Evolutionary conservation across 2,329 filamentous ascomycete genomes (phyloP).

Genomic region (Colletotrichum australisinense): DNA sequence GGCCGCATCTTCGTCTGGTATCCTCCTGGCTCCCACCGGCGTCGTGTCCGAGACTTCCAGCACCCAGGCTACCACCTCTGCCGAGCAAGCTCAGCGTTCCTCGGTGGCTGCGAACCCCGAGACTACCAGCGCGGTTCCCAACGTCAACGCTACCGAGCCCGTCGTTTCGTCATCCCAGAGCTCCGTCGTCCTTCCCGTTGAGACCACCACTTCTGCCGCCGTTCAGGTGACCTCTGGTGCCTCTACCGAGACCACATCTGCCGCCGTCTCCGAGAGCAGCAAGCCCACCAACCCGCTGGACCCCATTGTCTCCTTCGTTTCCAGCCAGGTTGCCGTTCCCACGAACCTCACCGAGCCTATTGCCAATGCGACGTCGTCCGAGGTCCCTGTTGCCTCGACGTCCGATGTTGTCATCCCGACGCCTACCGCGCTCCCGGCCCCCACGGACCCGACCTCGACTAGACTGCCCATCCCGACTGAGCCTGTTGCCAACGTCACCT

Average conservation of each 20-base stretch:
- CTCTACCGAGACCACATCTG: conserved; percentile 3
- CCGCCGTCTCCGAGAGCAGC: conserved; percentile 8
- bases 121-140: conserved; percentile 9
- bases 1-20: conserved; percentile 36
- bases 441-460: conserved; percentile 30
- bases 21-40: conserved; percentile 47
- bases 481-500: conserved; percentile 21
- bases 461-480: conserved; percentile 13
- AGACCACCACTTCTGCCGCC: conserved; percentile 5
- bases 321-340: conserved; percentile 14
- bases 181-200: conserved; percentile 16
- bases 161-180: conserved; percentile 7
- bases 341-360: conserved; percentile 30
- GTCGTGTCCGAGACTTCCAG: conserved; percentile 41
- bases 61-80: neutral
- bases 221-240: neutral
- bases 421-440: conserved; percentile 22
- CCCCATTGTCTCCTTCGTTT: conserved; percentile 31
- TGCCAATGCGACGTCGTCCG: conserved; percentile 18
- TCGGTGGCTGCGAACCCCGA: conserved; percentile 2
- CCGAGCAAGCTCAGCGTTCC: conserved; percentile 1
- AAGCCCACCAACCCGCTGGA: conserved; percentile 28
- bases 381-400: conserved; percentile 6
- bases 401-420: conserved; percentile 25
- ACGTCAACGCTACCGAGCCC: conserved; percentile 28